Base-by-base conservation (phyloP, 805 yeast species). In the Ogataea henricii region DNA sequence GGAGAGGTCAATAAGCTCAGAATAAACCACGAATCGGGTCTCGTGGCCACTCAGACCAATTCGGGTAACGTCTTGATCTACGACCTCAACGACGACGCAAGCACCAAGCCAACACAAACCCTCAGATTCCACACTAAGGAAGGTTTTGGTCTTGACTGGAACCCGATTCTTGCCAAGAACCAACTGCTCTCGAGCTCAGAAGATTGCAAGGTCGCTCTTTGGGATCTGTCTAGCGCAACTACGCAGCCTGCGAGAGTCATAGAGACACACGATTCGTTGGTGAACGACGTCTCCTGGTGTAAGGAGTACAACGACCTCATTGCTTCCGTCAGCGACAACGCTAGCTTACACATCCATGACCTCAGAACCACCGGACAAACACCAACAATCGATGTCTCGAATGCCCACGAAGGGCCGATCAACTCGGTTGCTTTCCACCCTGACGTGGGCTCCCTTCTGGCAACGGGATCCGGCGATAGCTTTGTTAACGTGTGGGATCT, bases 381-480 rank as follows among this genome's bases (percentile, higher is more conserved):
- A 5, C 78, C 83, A 3, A 72, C 76, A 4, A 71, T 82, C 47
- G 68, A 69, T 23, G 65, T 77, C 20, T 63, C 72, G 21, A 71
- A 74, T 40, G 82, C 81, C 1, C 85, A 80, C 54, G 69, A 68
- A 2, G 85, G 77, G 40, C 79, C 82, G n/a, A 82, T 88, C 54
- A 87, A 85, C 60, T 76, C 87, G 1, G 77, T 86, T 39, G 79
- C 77, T 36, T 86, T 86, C 67, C 85, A 85, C 58, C 85, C 88
- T 0, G 64, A 67, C 4, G 44, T 79, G 14, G 53, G 60, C n/a
- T 67, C 78, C 32, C 63, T 88, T 48, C 72, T 87, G 40, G 91
- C 85, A 12, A 86, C 94, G 1, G 96, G 87, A 18, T 85, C 89
- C 10, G 81, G 85, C 22, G 96, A 89, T 62, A 82, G 83, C 57